Percentiles rank a stretch among this genome's conserved stretches.
Conservation (phyloP, 139 green algal species). For the Deuterostichococcus epilithicus region DNA sequence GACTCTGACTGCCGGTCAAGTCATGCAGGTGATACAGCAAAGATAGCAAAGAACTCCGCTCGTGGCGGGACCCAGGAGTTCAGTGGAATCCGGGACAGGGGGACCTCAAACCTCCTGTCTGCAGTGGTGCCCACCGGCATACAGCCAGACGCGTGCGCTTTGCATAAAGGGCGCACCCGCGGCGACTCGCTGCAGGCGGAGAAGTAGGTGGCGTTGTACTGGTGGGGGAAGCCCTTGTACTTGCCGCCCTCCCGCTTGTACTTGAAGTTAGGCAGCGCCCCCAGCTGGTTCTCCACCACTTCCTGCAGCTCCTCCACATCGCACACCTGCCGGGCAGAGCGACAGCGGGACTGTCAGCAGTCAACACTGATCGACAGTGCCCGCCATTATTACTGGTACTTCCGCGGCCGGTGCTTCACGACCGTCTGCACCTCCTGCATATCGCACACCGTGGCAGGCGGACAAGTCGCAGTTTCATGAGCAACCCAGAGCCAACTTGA, state of each 20-base stretch:
- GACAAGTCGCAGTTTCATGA: too few species aligned
- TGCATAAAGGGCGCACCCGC: too few species aligned
- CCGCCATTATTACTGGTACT: not conserved
- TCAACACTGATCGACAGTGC: not conserved
- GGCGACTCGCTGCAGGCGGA: slow-evolving; percentile 10
- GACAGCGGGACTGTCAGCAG: not conserved
- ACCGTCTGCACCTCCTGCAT: not conserved
- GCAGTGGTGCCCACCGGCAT: too few species aligned
- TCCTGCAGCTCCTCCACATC: slow-evolving; percentile 32
- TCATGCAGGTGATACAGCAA: too few species aligned
- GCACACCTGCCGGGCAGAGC: slow-evolving; percentile 18
- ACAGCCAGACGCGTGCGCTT: too few species aligned
- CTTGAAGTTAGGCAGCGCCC: slow-evolving; percentile 28
- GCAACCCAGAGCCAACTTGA: too few species aligned
- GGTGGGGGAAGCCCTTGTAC: slow-evolving; percentile 21
- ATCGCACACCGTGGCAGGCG: not conserved
- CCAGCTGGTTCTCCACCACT: slow-evolving; percentile 13
- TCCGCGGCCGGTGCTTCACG: not conserved
- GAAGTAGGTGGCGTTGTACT: slow-evolving; percentile 57
- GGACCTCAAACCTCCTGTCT: too few species aligned
- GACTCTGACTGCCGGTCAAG: too few species aligned
- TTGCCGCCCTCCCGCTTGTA: slow-evolving; percentile 12
- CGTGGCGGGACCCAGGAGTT: too few species aligned
- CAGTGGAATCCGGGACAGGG: too few species aligned
- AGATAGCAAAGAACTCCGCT: too few species aligned